Base-by-base conservation (phyloP, 257 asterid species). In the Jacaranda copaia region DNA sequence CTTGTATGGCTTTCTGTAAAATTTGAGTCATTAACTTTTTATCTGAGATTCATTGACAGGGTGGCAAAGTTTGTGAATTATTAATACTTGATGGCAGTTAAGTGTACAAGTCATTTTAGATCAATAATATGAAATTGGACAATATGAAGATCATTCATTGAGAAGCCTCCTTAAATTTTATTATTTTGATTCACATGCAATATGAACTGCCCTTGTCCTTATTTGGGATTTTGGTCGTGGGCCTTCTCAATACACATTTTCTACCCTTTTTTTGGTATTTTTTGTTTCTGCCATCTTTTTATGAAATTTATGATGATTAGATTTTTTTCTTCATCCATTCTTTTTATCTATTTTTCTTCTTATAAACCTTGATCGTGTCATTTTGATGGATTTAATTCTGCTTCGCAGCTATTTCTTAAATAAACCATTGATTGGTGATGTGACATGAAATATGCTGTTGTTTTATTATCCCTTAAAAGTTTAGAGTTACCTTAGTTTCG, bases 141-240 rank as follows among this genome's bases (percentile, higher is more conserved):
- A 64, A 13, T 8, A 6, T 3, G 51, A 25, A 25, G 77, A 51
- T 70, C 62, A 72, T 25, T 71, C 12, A 55, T 15, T 72, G 72
- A 56, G 62, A 19, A 68, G 15, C 48, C 51, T 13, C 70, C 32
- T 18, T 18, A 43, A 64, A 58, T 53, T 59, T 3, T 59, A 25
- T n/a, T 13, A 72, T 63, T 62, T 46, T 19, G 18, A 35, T 61
- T 42, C 61, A 74, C 62, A 52, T 70, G 70, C 52, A 42, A 35
- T 43, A 42, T 69, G 57, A 25, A 40, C 65, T 74, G 72, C 63
- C 76, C 60, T 60, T 60, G 52, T 25, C 59, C 20, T 53, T 53
- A 18, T 25, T 25, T 55, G 3, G 60, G 38, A 4, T 32, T 45
- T 70, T 15, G 35, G 48, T 35, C 42, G 2, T 38, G 58, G 66